Evolutionary conservation across 345 rosid genomes (phyloP).

Genomic region (Sisymbrium altissimum): DNA sequence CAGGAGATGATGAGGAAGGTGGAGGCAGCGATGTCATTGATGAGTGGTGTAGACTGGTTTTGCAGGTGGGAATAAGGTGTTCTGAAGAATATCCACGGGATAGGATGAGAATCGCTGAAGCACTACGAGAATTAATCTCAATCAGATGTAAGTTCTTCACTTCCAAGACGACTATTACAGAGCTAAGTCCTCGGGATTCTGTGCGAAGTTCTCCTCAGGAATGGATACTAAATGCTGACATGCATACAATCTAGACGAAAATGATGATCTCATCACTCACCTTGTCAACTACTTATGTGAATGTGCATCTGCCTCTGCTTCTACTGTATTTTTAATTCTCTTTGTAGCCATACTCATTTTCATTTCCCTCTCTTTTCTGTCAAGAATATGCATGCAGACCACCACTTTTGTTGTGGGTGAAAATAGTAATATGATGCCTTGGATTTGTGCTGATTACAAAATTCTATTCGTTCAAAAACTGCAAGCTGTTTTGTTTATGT

Average conservation of each 20-base stretch:
- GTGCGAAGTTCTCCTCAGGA: conserved; percentile 18
- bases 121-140: conserved; percentile 9
- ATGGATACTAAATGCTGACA: conserved; percentile 11
- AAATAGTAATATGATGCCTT: too few species aligned
- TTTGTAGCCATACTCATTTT: too few species aligned
- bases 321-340: too few species aligned
- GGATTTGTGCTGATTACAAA: too few species aligned
- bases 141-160: conserved; percentile 23
- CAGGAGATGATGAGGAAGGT: not conserved
- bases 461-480: too few species aligned
- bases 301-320: not conserved
- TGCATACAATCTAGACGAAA: conserved; percentile 16
- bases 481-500: too few species aligned
- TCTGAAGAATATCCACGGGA: conserved; percentile 29
- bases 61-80: conserved; percentile 32
- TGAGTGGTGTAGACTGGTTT: conserved; percentile 22
- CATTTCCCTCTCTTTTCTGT: too few species aligned
- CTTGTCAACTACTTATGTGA: not conserved
- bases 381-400: too few species aligned
- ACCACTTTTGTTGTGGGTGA: too few species aligned
- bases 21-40: not conserved
- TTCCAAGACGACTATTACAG: not conserved
- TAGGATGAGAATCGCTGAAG: conserved; percentile 24
- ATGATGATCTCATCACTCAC: not conserved
- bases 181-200: conserved; percentile 16